phyloP scores from a whole-genome alignment of 1,284 basidiomycete genomes.

The Ustilago sp. region DNA sequence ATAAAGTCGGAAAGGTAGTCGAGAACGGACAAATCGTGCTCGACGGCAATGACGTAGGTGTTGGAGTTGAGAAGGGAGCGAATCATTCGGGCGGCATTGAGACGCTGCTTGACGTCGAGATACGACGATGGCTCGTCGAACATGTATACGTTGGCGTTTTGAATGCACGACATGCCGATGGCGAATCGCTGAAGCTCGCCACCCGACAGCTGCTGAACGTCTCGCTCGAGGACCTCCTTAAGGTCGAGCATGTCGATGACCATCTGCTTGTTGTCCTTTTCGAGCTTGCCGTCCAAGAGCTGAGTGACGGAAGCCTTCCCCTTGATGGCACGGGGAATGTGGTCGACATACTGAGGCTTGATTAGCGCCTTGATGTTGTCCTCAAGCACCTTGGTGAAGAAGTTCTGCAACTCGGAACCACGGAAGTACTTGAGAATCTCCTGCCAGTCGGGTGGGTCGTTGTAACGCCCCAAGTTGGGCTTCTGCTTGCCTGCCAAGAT shows the following conservation, averaged over 20 bases:
- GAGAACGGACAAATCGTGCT: slow-evolving; percentile 68
- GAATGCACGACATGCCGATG: slow-evolving; percentile 69
- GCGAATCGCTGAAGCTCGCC: slow-evolving; percentile 69
- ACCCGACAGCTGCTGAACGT: slow-evolving; percentile 67
- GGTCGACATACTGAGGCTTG: slow-evolving; percentile 70
- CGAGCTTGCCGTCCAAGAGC: slow-evolving; percentile 66
- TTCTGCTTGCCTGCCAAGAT: slow-evolving; percentile 69
- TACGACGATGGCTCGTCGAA: slow-evolving; percentile 70
- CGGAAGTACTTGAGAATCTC: slow-evolving; percentile 70
- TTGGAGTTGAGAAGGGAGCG: slow-evolving; percentile 65
- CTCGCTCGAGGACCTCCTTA: slow-evolving; percentile 65
- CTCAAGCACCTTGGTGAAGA: slow-evolving; percentile 69
- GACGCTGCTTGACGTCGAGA: slow-evolving; percentile 69
- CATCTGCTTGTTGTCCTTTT: slow-evolving; percentile 65
- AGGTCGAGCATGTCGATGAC: slow-evolving; percentile 65
- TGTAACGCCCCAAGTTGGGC: slow-evolving; percentile 69
- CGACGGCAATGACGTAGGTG: slow-evolving; percentile 69
- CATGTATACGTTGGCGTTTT: slow-evolving; percentile 70
- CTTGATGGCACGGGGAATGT: slow-evolving; percentile 69
- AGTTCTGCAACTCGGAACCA: slow-evolving; percentile 69
- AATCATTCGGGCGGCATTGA: slow-evolving; percentile 68
- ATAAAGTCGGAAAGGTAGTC: slow-evolving; percentile 70
- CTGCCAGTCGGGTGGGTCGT: slow-evolving; percentile 69
- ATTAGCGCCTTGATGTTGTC: slow-evolving; percentile 70
- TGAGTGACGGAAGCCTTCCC: slow-evolving; percentile 61